Evolutionary conservation across 1,284 basidiomycete genomes (phyloP), one percentile per base, ranked within the genome.

Genomic region (Malassezia pachydermatis): DNA sequence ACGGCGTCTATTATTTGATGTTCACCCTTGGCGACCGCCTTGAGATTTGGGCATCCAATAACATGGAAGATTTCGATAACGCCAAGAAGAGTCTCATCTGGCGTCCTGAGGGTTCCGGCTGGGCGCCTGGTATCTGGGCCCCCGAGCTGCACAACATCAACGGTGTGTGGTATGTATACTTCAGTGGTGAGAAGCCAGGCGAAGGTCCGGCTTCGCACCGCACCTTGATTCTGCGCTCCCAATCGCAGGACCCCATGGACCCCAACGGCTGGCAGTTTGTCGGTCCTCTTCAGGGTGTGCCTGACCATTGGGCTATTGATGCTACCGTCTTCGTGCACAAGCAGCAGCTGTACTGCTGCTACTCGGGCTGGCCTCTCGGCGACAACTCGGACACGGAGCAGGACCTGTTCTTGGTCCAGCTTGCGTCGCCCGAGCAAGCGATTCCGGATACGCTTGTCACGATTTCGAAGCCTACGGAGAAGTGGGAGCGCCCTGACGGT

Each of bases 251-350:
- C 40, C 50, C 50, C 14, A 47, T 52, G 50, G 50, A 52, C 35
- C 34, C 44, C n/a, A 27, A 24, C 13, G 50, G 39, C 28, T 52
- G 50, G 50, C 39, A 40, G 22, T 52, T 52, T 28, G 10, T 43
- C 16, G 50, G 50, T 23, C 50, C 44, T 6, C 37, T 52, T 32
- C 44, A 38, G n/a, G 50, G 50, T n/a, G 45, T 52, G 40, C 50
- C 50, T 4, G 50, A 52, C 39, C 50, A 52, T 40, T 52, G 50
- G 50, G 33, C 44, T n/a, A 52, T 52, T 32, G 50, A 52, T 19
- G 44, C 44, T 1, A 52, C 50, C 2, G 50, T 52, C 8, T 52
- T 52, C 17, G 17, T 20, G n/a, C 37, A 24, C 17, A 8, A 25
- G 3, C 16, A 36, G 1, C 24, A 52, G 20, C 44, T 52, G 20